phyloP scores from a whole-genome alignment of 78 protist species.

The Cyanophora paradoxa region DNA sequence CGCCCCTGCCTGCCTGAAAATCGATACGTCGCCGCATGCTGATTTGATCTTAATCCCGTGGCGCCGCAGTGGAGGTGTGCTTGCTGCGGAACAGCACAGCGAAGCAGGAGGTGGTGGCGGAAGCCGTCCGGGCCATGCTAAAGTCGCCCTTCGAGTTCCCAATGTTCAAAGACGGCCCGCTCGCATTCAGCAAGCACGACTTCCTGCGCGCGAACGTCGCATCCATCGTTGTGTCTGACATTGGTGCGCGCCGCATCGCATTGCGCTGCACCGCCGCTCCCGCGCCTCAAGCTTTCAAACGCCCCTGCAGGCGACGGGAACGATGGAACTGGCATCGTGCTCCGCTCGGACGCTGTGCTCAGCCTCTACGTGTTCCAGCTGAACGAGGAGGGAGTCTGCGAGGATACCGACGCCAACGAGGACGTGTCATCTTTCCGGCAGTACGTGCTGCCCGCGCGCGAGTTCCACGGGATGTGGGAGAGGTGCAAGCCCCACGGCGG shows the following conservation, averaged over 20 bases:
- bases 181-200: not conserved
- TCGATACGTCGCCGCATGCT: no score
- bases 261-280: no score
- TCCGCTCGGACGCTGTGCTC: slow-evolving; percentile 1
- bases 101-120: not conserved
- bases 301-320: not conserved
- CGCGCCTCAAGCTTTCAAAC: no score
- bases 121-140: not conserved
- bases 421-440: not conserved
- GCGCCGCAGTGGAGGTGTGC: no score
- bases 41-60: no score
- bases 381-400: not conserved
- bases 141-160: not conserved
- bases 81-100: no score
- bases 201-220: not conserved
- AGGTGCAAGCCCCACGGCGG: not conserved
- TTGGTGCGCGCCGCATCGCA: no score
- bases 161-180: not conserved
- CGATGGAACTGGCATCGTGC: not conserved
- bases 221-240: no score
- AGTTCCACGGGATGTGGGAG: slow-evolving; percentile 63
- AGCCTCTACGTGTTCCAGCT: not conserved
- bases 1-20: no score
- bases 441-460: slow-evolving; percentile 48
- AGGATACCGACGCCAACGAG: not conserved